phyloP scores from a whole-genome alignment of 495 filamentous ascomycete species.

The Lophiostoma macrostomum region DNA sequence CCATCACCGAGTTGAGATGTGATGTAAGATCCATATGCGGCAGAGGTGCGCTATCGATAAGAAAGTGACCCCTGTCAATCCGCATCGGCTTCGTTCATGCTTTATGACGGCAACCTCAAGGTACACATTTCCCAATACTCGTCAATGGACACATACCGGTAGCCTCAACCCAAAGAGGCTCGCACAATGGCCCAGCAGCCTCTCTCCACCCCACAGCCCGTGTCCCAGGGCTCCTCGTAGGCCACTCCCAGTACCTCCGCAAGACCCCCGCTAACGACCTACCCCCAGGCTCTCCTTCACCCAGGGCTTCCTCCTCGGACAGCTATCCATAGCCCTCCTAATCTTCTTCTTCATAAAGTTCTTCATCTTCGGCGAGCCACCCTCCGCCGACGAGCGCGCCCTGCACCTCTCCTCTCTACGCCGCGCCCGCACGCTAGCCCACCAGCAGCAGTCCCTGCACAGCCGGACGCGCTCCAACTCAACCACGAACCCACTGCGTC shows the following conservation, averaged over 20 bases:
- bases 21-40: no score
- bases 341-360: conserved; percentile 97
- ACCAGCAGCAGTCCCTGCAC: conserved; percentile 44
- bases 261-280: conserved; percentile 8
- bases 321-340: conserved; percentile 84
- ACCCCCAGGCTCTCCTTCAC: conserved; percentile 74
- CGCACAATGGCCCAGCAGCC: conserved; percentile 1
- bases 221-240: conserved; percentile 30
- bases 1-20: no score
- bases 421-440: conserved; percentile 59
- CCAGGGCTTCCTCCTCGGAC: conserved; percentile 88
- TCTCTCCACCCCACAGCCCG: not conserved
- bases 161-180: not conserved
- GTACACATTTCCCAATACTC: no score
- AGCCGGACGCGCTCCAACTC: conserved; percentile 46
- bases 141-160: no score
- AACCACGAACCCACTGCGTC: conserved; percentile 30
- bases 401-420: conserved; percentile 66
- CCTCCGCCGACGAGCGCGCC: conserved; percentile 71
- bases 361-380: conserved; percentile 97
- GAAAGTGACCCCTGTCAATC: no score
- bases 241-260: not conserved
- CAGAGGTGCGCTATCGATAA: no score
- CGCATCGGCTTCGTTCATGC: no score
- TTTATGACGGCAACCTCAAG: no score